phyloP scores from a whole-genome alignment of 2,329 filamentous ascomycete species.

The Penicillium sp. region DNA sequence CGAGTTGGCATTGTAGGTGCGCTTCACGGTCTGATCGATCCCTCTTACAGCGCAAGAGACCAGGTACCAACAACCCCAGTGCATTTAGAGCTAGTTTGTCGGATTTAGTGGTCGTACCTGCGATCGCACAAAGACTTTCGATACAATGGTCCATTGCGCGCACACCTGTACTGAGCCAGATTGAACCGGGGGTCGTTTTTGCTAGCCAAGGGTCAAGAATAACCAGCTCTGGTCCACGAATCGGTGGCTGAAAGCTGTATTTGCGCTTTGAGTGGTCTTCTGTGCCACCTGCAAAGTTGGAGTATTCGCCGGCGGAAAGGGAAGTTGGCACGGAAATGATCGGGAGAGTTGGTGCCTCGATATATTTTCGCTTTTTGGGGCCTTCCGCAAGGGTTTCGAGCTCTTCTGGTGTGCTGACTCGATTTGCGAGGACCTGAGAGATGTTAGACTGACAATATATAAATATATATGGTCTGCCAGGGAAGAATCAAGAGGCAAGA shows the following conservation, averaged over 20 bases:
- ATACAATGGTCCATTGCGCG: constrained; percentile 58
- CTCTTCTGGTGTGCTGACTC: constrained; percentile 36
- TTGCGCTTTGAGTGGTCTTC: constrained; percentile 36
- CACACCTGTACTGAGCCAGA: constrained; percentile 60
- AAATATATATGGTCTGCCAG: not conserved
- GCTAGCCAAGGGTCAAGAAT: constrained; percentile 56
- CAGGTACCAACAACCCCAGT: constrained; percentile 42
- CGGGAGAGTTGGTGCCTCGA: constrained; percentile 27
- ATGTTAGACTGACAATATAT: constrained; percentile 1
- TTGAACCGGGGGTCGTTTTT: constrained; percentile 48
- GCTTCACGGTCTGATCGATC: constrained; percentile 41
- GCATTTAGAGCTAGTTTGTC: constrained; percentile 41
- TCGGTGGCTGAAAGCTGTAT: constrained; percentile 35
- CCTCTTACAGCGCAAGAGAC: constrained; percentile 41
- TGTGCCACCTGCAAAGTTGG: constrained; percentile 39
- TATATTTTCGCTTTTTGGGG: constrained; percentile 21
- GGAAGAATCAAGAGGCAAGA: not conserved
- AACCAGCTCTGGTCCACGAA: constrained; percentile 49
- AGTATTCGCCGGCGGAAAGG: constrained; percentile 44
- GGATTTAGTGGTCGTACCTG: constrained; percentile 28
- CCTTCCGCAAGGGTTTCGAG: constrained; percentile 37
- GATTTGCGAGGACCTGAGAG: constrained; percentile 48
- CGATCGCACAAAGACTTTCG: constrained; percentile 51
- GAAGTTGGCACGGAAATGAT: constrained; percentile 43
- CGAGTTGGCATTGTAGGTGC: constrained; percentile 48